Percentiles rank a stretch among this genome's conserved stretches.
These are phyloP conservation scores for Brasilioporus rufonigricans DNA, from an alignment of 768 basidiomycete species.

Conservation along the genomic window DNA sequence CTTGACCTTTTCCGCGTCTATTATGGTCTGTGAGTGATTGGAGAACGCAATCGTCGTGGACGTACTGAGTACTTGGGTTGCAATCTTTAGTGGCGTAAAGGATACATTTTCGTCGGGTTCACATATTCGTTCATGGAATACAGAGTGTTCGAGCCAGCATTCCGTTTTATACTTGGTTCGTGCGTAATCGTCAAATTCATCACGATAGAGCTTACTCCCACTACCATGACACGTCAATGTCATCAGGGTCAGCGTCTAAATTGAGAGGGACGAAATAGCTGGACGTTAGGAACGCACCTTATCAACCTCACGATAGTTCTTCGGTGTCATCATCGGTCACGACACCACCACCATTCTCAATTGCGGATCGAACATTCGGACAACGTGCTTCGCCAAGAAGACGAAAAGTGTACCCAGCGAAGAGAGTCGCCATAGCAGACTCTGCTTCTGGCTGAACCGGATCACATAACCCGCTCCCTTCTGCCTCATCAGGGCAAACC, in stretches of 20 bases:
- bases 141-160: slow-evolving; percentile 90
- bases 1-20: slow-evolving; percentile 55
- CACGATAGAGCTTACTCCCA: slow-evolving; percentile 64
- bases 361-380: slow-evolving; percentile 52
- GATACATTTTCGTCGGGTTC: slow-evolving; percentile 58
- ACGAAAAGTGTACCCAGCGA: slow-evolving; percentile 54
- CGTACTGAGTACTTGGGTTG: slow-evolving; percentile 59
- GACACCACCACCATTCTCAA: slow-evolving; percentile 60
- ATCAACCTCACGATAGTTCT: slow-evolving; percentile 65
- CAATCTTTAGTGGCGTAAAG: slow-evolving; percentile 62
- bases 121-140: slow-evolving; percentile 73
- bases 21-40: not conserved
- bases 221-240: slow-evolving; percentile 37
- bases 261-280: no score
- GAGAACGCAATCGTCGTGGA: not conserved
- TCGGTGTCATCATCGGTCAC: slow-evolving; percentile 43
- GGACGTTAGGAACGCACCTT: slow-evolving; percentile 48
- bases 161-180: slow-evolving; percentile 76
- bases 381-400: slow-evolving; percentile 67
- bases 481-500: slow-evolving; percentile 15
- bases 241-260: not conserved
- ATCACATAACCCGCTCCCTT: slow-evolving; percentile 13
- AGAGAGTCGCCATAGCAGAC: slow-evolving; percentile 35
- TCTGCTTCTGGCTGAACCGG: not conserved
- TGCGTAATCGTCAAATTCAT: slow-evolving; percentile 47